A percentile compares a stretch with the other conserved stretches of the same genome.
phyloP scores from a whole-genome alignment of 1,139 yeast genomes.

The Keqinozyma sinolaborantium region DNA sequence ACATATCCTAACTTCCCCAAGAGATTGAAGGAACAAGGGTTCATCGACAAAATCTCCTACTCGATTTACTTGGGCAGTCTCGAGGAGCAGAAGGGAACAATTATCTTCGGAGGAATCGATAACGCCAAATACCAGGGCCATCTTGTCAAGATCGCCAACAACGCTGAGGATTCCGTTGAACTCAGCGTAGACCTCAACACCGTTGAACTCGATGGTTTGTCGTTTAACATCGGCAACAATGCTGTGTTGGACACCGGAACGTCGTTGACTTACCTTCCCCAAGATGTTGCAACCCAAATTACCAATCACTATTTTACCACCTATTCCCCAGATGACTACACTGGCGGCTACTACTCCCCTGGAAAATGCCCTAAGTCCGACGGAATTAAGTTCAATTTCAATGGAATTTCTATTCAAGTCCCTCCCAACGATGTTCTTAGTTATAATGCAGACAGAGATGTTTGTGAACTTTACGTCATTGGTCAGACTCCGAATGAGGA shows the following conservation, averaged over 20 bases:
- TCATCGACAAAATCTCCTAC: conserved; percentile 21
- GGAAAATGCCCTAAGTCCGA: conserved; percentile 27
- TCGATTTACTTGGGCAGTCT: conserved; percentile 31
- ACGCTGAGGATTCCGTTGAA: conserved; percentile 36
- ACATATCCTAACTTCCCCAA: conserved; percentile 24
- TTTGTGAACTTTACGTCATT: too few species aligned
- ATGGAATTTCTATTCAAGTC: too few species aligned
- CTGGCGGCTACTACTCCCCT: too few species aligned
- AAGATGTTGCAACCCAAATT: conserved; percentile 11
- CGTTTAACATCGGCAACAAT: too few species aligned
- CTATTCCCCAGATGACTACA: too few species aligned
- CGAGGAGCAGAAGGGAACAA: conserved; percentile 39
- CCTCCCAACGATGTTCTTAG: too few species aligned
- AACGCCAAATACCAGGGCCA: conserved; percentile 39
- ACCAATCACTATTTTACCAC: conserved; percentile 9
- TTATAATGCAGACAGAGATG: too few species aligned
- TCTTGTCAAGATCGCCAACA: too few species aligned
- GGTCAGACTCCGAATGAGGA: conserved; percentile 2
- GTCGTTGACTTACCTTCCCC: conserved; percentile 54
- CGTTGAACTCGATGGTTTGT: too few species aligned
- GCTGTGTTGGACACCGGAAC: conserved; percentile 65
- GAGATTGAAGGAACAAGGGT: conserved; percentile 21
- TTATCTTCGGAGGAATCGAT: too few species aligned
- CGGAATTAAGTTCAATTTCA: too few species aligned
- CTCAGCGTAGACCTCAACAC: conserved; percentile 20